These are phyloP conservation scores for Botryosphaeria dothidea DNA, from an alignment of 2,329 filamentous ascomycete species.

Conservation along the genomic window DNA sequence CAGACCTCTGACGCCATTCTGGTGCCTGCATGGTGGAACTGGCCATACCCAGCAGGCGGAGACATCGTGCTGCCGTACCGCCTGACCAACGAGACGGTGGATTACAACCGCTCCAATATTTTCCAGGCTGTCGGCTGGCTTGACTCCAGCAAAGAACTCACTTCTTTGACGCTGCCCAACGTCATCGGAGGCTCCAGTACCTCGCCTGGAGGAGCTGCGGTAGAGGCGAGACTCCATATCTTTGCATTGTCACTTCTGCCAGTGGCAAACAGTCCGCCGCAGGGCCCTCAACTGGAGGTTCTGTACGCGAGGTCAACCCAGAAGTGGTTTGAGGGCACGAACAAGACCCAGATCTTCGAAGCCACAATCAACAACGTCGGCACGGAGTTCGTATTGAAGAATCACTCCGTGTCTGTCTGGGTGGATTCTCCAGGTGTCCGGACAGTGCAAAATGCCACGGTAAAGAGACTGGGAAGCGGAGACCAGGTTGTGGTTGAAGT, in stretches of 20 bases:
- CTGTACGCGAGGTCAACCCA: conserved; percentile 45
- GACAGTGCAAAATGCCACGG: conserved; percentile 36
- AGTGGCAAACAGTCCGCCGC: conserved; percentile 26
- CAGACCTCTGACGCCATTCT: conserved; percentile 35
- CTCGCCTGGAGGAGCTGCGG: conserved; percentile 32
- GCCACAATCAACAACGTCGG: conserved; percentile 30
- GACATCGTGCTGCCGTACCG: conserved; percentile 43
- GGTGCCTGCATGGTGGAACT: conserved; percentile 41
- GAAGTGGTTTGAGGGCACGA: conserved; percentile 34
- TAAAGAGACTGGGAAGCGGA: conserved; percentile 44
- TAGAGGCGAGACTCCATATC: conserved; percentile 40
- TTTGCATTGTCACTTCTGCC: conserved; percentile 37
- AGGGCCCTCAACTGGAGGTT: conserved; percentile 26
- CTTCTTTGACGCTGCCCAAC: conserved; percentile 39
- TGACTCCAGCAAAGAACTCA: conserved; percentile 41
- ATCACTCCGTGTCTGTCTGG: conserved; percentile 11
- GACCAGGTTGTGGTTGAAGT: conserved; percentile 41
- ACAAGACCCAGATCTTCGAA: conserved; percentile 33
- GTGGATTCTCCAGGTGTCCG: conserved; percentile 31
- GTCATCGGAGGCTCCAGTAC: conserved; percentile 35
- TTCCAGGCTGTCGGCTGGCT: conserved; percentile 43
- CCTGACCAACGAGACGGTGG: conserved; percentile 36
- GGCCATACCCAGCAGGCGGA: conserved; percentile 44
- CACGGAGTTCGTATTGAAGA: background rate
- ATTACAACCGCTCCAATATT: conserved; percentile 44